These are phyloP conservation scores for Abelmoschus esculentus DNA, from an alignment of 345 rosid species.

Conservation along the genomic window DNA sequence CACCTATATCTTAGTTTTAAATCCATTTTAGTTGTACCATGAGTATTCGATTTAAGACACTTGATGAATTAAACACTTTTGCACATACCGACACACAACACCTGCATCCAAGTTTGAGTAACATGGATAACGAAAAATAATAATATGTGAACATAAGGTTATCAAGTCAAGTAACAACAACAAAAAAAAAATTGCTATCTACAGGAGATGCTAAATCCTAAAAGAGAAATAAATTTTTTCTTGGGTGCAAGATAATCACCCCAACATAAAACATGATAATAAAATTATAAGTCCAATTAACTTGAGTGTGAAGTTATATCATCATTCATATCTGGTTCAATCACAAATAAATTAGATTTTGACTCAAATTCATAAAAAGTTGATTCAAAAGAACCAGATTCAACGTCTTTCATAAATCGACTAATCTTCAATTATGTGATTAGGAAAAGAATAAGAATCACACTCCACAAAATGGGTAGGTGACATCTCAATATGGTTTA, in stretches of 20 bases:
- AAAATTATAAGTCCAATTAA: slow-evolving; percentile 16
- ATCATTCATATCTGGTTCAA: slow-evolving; percentile 72
- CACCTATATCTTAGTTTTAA: no score
- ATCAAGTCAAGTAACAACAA: not conserved
- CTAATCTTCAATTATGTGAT: slow-evolving; percentile 42
- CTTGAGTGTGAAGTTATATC: slow-evolving; percentile 65
- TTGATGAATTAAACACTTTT: not conserved
- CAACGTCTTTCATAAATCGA: slow-evolving; percentile 48
- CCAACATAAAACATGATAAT: slow-evolving; percentile 4
- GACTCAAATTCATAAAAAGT: slow-evolving; percentile 40
- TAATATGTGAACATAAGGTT: not conserved
- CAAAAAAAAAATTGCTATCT: not conserved
- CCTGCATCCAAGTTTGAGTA: not conserved
- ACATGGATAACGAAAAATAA: not conserved
- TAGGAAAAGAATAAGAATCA: slow-evolving; percentile 34
- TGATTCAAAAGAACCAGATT: slow-evolving; percentile 52
- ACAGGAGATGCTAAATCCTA: not conserved
- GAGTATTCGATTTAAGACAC: no score
- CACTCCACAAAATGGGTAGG: slow-evolving; percentile 37
- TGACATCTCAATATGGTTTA: slow-evolving; percentile 35
- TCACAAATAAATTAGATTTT: slow-evolving; percentile 71
- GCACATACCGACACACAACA: not conserved
- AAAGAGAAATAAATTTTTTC: not conserved
- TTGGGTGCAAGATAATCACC: not conserved
- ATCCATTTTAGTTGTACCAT: no score